A percentile compares a stretch with the other conserved stretches of the same genome.
Evolutionary conservation across 148 eudicot genomes (phyloP).

Genomic region (Fallopia convolvulus): DNA sequence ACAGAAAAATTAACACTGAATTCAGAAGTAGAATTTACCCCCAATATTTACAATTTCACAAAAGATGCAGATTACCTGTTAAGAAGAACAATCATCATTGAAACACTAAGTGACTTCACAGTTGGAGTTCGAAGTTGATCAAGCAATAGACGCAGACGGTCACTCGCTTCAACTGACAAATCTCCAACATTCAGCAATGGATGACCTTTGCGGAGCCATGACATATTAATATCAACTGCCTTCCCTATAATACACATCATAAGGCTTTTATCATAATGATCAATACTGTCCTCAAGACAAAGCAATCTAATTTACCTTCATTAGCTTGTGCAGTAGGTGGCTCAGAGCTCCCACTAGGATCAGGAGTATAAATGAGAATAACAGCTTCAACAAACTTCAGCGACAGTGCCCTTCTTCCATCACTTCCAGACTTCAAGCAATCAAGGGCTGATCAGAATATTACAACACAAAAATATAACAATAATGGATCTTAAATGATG

Average conservation of each 20-base stretch:
- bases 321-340: conserved; percentile 42
- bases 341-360: conserved; percentile 72
- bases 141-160: conserved; percentile 68
- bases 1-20: not conserved
- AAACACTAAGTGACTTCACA: conserved; percentile 68
- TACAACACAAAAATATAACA: conserved; percentile 5
- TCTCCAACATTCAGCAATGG: conserved; percentile 81
- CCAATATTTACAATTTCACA: not conserved
- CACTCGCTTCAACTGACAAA: conserved; percentile 80
- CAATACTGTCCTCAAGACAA: conserved; percentile 8
- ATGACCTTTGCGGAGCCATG: conserved; percentile 96
- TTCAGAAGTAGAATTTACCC: not conserved
- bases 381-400: conserved; percentile 77
- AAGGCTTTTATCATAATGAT: conserved; percentile 10
- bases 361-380: conserved; percentile 80
- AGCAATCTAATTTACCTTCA: conserved; percentile 43
- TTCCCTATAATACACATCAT: conserved; percentile 27
- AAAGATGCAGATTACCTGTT: conserved; percentile 43
- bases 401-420: conserved; percentile 73
- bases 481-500: conserved; percentile 1
- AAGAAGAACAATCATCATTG: conserved; percentile 67
- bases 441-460: not conserved
- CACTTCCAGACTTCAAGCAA: conserved; percentile 52
- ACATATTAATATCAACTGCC: conserved; percentile 54
- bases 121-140: conserved; percentile 86